Evolutionary conservation across 257 asterid species (phyloP).

Genomic region (Plectranthus barbatus): DNA sequence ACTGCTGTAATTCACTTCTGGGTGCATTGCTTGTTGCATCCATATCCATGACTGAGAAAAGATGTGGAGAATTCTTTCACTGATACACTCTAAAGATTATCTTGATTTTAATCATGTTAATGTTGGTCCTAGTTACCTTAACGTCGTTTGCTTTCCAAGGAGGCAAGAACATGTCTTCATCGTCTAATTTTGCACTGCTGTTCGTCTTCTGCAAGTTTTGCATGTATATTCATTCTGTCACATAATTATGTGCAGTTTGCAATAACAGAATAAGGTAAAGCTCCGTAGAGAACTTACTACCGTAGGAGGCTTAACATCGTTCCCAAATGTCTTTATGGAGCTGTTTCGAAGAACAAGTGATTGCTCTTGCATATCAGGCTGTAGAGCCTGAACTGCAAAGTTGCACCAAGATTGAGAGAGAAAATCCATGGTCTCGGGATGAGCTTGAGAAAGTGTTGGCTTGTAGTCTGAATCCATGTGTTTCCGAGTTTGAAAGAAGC

Average conservation of each 20-base stretch:
- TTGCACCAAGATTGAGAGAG: constrained; percentile 81
- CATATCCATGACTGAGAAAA: constrained; percentile 82
- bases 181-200: constrained; percentile 41
- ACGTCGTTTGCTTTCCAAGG: constrained; percentile 80
- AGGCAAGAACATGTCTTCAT: constrained; percentile 48
- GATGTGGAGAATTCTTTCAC: background rate
- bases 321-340: constrained; percentile 28
- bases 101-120: background rate
- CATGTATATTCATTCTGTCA: background rate
- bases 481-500: constrained; percentile 10
- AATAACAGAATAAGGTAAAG: background rate
- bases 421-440: constrained; percentile 93
- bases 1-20: constrained; percentile 75
- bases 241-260: background rate
- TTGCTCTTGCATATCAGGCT: constrained; percentile 41
- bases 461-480: constrained; percentile 45
- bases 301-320: constrained; percentile 30
- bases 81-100: background rate
- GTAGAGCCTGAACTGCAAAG: constrained; percentile 75
- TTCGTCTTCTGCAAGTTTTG: constrained; percentile 44
- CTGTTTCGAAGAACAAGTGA: constrained; percentile 46
- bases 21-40: constrained; percentile 99
- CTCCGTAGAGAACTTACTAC: constrained; percentile 29
- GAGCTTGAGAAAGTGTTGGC: constrained; percentile 69
- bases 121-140: constrained; percentile 49